A percentile compares a stretch with the other conserved stretches of the same genome.
These are phyloP conservation scores for Aspergillus ruber DNA, from an alignment of 2,329 filamentous ascomycete species.

Conservation along the genomic window DNA sequence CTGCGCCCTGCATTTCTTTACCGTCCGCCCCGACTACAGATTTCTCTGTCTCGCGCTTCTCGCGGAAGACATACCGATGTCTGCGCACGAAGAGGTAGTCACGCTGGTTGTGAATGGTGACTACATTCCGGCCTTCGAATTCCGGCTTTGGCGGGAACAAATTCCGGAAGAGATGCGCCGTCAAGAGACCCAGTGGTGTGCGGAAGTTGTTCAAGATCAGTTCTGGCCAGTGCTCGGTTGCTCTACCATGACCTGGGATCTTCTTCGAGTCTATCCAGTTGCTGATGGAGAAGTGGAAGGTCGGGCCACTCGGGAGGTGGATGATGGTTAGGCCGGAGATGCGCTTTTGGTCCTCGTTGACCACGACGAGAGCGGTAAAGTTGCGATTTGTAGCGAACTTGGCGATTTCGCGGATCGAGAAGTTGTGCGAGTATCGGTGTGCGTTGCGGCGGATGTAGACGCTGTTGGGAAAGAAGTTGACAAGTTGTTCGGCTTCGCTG, in stretches of 20 bases:
- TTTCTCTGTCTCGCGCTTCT: conserved; percentile 82
- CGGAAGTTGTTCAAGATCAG: conserved; percentile 90
- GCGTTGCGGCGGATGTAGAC: conserved; percentile 78
- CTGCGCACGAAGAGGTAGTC: conserved; percentile 92
- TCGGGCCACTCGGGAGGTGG: conserved; percentile 76
- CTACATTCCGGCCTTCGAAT: conserved; percentile 76
- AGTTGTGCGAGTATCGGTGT: conserved; percentile 81
- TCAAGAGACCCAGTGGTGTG: conserved; percentile 81
- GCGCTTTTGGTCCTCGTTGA: conserved; percentile 84
- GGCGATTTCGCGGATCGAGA: conserved; percentile 84
- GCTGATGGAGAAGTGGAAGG: conserved; percentile 84
- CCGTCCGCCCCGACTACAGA: conserved; percentile 75
- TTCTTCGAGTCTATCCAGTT: conserved; percentile 88
- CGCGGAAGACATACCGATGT: conserved; percentile 87
- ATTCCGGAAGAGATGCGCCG: conserved; percentile 74
- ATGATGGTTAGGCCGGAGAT: conserved; percentile 77
- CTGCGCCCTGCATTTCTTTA: conserved; percentile 74
- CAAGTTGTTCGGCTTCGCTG: conserved; percentile 70
- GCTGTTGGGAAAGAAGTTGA: conserved; percentile 71
- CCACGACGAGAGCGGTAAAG: conserved; percentile 75
- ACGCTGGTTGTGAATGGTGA: conserved; percentile 89
- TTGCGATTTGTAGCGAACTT: conserved; percentile 74
- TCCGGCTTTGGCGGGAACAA: conserved; percentile 78
- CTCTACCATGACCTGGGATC: conserved; percentile 81
- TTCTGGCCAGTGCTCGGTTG: conserved; percentile 86